Percentiles rank a stretch among this genome's conserved stretches.
Conservation (phyloP, 2,329 filamentous ascomycete genomes). For the Chaetomiaceae sp. region DNA sequence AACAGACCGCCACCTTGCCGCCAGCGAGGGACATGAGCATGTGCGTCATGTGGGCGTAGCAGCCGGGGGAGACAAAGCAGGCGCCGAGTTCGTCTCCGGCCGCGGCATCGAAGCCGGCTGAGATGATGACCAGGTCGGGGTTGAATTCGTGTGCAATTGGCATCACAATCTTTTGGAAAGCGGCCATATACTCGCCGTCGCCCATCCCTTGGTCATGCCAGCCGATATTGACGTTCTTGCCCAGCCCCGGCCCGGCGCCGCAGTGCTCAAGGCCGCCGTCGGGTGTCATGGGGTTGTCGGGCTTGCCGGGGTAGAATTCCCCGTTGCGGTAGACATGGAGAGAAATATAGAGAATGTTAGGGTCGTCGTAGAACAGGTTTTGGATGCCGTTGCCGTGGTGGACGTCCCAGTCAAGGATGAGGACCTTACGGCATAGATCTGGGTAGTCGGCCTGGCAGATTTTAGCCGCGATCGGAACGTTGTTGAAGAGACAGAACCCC, state of each 20-base stretch:
- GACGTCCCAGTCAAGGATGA: slow-evolving; percentile 90
- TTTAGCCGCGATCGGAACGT: slow-evolving; percentile 87
- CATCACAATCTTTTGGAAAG: slow-evolving; percentile 95
- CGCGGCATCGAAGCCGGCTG: slow-evolving; percentile 93
- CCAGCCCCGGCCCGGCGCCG: slow-evolving; percentile 50
- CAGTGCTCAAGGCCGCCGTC: slow-evolving; percentile 60
- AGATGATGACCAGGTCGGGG: slow-evolving; percentile 91
- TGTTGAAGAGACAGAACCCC: slow-evolving; percentile 98
- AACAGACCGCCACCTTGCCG: slow-evolving; percentile 84
- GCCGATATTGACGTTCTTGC: slow-evolving; percentile 63
- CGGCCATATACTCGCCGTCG: slow-evolving; percentile 93
- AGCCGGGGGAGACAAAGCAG: slow-evolving; percentile 84
- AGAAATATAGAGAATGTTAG: slow-evolving; percentile 93
- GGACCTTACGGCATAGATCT: slow-evolving; percentile 75
- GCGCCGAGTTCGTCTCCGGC: slow-evolving; percentile 88
- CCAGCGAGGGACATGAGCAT: slow-evolving; percentile 95
- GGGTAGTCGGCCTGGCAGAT: slow-evolving; percentile 81
- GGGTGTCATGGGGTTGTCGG: slow-evolving; percentile 52
- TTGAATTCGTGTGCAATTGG: slow-evolving; percentile 91
- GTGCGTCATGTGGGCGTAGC: slow-evolving; percentile 98
- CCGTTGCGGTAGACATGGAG: slow-evolving; percentile 84
- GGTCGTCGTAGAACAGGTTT: slow-evolving; percentile 91
- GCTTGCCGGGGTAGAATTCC: slow-evolving; percentile 74
- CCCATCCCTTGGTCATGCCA: slow-evolving; percentile 77
- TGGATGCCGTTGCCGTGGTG: slow-evolving; percentile 88